Evolutionary conservation across 1,284 basidiomycete species (phyloP), one percentile per base, ranked within the genome.

Genomic region (Sparassis latifolia): DNA sequence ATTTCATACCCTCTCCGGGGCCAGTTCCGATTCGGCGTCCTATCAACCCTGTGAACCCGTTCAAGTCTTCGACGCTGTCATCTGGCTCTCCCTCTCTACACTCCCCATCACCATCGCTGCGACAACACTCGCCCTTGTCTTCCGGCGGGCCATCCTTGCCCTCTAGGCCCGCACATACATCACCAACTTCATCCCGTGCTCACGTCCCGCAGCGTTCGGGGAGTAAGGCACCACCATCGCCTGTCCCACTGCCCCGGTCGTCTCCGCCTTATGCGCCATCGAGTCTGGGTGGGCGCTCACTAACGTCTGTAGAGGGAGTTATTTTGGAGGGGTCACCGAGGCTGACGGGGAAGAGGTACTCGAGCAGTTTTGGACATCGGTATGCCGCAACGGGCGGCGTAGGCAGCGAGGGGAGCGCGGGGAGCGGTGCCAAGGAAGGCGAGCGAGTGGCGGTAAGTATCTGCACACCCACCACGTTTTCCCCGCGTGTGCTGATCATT

Each of bases 311-410:
- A 44, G 70, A 66, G 43, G 65, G 63, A 28, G 55, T 56, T 2
- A 52, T 54, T 29, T 54, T 55, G 31, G 50, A 46, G 10, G 51
- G 54, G 5, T 41, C 54, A 27, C 61, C 58, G n/a, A 42, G 27
- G 40, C 57, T 59, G 30, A 57, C 58, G 28, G 58, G 59, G 33
- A 70, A 68, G 60, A 54, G 70, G 39, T 75, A 73, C 51, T 85
- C 83, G 42, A 86, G 83, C 54, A 86, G 80, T 54, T 89, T 89
- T 62, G 79, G 82, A 6, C 80, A 88, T 62, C 74, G 84, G 39
- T 86, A 86, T 62, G 69, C 68, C 32, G 57, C 69, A 27, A 61
- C 67, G 10, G 69, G 69, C 20, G 68, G 70, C 31, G 65, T 62
- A 4, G 67, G 68, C 1, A 73, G 73, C 53, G 69, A 67, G 6